Evolutionary conservation across 164 flowering plant species (phyloP).

Genomic region (Kalanchoe fedtschenkoi): DNA sequence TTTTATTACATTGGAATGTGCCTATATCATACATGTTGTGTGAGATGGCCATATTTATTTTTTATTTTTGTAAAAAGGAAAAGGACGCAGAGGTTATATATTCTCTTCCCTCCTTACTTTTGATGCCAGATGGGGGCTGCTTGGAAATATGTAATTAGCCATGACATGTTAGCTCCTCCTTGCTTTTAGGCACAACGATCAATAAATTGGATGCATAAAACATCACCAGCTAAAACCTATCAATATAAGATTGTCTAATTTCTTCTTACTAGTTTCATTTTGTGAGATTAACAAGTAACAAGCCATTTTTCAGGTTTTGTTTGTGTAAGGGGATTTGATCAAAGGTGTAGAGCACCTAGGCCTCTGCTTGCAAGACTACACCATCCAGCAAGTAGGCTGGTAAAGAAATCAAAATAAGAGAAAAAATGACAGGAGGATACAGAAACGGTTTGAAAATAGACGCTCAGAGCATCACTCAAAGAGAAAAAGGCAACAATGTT

Average conservation of each 20-base stretch:
- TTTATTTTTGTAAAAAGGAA: too few relatives aligned
- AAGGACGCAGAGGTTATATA: too few relatives aligned
- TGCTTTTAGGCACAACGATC: too few relatives aligned
- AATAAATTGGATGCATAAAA: too few relatives aligned
- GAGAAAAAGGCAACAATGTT: too few relatives aligned
- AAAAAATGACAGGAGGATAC: background rate
- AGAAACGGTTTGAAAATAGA: background rate
- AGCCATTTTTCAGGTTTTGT: conserved; percentile 50
- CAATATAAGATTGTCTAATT: background rate
- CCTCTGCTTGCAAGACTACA: conserved; percentile 65
- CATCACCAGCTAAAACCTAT: background rate
- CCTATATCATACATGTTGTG: too few relatives aligned
- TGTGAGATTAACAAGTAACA: background rate
- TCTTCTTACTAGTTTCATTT: background rate
- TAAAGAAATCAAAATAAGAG: conserved; percentile 14
- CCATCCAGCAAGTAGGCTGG: conserved; percentile 51
- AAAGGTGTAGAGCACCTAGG: conserved; percentile 53
- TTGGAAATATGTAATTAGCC: too few relatives aligned
- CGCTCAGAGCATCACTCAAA: background rate
- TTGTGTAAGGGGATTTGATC: conserved; percentile 75
- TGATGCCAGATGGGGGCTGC: too few relatives aligned
- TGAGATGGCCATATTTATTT: too few relatives aligned
- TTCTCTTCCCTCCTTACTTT: too few relatives aligned
- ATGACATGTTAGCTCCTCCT: too few relatives aligned
- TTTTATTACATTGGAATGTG: too few relatives aligned